phyloP scores from a whole-genome alignment of 129 eudicot genomes.

The Kitagawia praeruptora region DNA sequence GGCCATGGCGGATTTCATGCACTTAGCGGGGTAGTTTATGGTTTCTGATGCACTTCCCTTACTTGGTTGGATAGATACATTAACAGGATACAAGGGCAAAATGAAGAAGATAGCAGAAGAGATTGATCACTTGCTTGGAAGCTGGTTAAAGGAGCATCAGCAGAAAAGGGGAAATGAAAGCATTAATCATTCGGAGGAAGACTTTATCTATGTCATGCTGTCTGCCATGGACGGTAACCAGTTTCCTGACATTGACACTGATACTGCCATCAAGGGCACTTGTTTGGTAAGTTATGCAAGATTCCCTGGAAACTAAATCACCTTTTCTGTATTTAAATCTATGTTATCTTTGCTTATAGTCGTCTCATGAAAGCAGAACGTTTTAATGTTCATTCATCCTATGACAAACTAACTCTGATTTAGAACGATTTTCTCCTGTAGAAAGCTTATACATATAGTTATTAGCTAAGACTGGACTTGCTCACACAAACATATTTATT shows the following conservation, averaged over 20 bases:
- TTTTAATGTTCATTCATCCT: neutral
- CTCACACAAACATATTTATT: neutral
- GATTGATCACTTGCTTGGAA: neutral
- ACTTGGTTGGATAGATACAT: neutral
- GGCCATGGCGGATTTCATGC: neutral
- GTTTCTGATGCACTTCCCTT: neutral
- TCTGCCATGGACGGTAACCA: neutral
- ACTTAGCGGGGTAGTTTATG: neutral
- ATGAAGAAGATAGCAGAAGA: conserved; percentile 5
- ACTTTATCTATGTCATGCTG: neutral
- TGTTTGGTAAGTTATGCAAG: conserved; percentile 10
- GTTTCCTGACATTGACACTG: neutral
- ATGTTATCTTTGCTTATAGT: neutral
- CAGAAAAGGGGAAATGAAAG: neutral
- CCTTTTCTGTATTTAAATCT: neutral
- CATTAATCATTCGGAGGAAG: neutral
- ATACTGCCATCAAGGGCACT: conserved; percentile 18
- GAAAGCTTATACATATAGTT: neutral
- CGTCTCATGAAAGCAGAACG: neutral
- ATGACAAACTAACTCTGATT: neutral
- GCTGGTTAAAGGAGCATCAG: neutral
- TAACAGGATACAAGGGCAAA: neutral
- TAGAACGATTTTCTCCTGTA: neutral
- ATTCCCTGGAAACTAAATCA: neutral
- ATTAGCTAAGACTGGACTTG: neutral